Percentiles rank a stretch among this genome's conserved stretches.
Evolutionary conservation across 371 early-diverging fungal species (phyloP).

Genomic region (Coemansia linderi): DNA sequence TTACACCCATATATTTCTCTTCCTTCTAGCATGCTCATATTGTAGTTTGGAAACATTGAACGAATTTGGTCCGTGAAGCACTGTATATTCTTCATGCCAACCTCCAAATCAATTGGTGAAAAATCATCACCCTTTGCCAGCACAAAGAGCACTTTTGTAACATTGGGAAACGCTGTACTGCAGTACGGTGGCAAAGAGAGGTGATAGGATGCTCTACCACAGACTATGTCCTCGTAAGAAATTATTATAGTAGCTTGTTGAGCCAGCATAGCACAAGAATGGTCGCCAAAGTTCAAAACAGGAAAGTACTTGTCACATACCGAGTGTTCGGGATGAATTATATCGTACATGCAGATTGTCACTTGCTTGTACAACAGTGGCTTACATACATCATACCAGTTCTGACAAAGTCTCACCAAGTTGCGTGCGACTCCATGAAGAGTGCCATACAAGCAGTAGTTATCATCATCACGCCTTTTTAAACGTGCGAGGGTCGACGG

Average conservation of each 20-base stretch:
- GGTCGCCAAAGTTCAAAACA: background rate
- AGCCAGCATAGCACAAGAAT: background rate
- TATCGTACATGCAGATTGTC: background rate
- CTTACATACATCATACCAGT: conserved; percentile 3
- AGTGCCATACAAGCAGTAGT: background rate
- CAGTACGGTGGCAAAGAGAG: background rate
- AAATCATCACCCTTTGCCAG: background rate
- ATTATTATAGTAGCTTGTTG: background rate
- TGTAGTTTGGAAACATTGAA: conserved; percentile 4
- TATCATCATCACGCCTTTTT: background rate
- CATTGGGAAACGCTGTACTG: background rate
- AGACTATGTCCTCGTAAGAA: conserved; percentile 1
- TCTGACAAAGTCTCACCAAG: background rate
- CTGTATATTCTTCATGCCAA: conserved; percentile 6
- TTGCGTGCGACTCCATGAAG: no score
- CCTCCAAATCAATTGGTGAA: background rate
- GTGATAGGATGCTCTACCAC: background rate
- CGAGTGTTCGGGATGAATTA: background rate
- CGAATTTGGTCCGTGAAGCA: background rate
- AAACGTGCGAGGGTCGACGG: background rate
- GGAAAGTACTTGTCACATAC: no score
- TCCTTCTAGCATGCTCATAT: background rate
- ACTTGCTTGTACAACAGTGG: background rate
- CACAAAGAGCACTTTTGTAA: background rate
- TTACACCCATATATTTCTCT: background rate